phyloP scores from a whole-genome alignment of 148 eudicot genomes.

The Agrostemma githago region DNA sequence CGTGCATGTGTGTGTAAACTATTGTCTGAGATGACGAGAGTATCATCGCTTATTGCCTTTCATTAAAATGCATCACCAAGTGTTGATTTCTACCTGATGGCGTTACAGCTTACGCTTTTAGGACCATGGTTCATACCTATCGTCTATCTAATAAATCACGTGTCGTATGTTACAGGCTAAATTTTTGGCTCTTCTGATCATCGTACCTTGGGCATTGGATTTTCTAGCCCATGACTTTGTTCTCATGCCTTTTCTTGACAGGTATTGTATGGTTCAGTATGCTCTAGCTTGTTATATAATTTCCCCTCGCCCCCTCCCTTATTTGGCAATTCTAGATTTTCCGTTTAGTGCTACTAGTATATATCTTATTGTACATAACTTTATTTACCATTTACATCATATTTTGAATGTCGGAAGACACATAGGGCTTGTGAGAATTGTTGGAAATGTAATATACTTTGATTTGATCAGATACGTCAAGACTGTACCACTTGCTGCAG shows the following conservation, averaged over 20 bases:
- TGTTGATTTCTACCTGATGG: background rate
- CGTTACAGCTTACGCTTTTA: background rate
- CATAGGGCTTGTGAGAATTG: background rate
- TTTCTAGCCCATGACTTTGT: conserved; percentile 89
- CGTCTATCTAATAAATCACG: conserved; percentile 8
- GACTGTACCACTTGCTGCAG: conserved; percentile 92
- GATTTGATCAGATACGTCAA: conserved; percentile 73
- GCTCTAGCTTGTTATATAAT: background rate
- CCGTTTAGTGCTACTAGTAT: background rate
- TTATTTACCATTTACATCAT: background rate
- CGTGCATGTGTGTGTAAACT: background rate
- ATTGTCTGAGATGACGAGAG: background rate
- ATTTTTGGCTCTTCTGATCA: conserved; percentile 73
- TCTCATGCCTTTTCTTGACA: conserved; percentile 96
- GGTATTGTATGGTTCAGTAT: conserved; percentile 39
- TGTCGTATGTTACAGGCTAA: conserved; percentile 67
- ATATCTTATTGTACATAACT: background rate
- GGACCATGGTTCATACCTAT: background rate
- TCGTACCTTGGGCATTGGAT: conserved; percentile 81
- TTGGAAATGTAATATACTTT: conserved; percentile 4
- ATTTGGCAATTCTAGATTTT: background rate
- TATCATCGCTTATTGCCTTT: background rate
- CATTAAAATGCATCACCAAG: background rate
- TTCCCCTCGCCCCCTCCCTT: background rate
- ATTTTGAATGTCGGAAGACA: background rate